Percentiles rank a stretch among this genome's conserved stretches.
Conservation (phyloP, 208 protist genomes). For the Wallacemonas sp. region DNA sequence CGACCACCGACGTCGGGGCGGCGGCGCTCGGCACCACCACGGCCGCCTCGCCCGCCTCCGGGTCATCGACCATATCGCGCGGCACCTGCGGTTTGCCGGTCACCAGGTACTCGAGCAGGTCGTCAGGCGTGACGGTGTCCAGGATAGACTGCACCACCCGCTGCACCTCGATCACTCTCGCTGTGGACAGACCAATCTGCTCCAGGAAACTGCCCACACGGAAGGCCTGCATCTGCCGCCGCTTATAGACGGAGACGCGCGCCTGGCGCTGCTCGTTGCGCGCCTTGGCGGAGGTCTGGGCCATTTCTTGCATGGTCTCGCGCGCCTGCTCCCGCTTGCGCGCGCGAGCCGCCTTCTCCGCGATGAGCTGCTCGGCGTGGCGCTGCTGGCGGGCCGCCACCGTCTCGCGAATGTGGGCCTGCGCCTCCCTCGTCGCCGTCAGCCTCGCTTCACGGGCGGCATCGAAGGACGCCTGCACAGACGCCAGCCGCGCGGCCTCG, state of each 20-base stretch:
- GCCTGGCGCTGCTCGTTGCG: constrained; percentile 28
- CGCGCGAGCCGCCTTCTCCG: constrained; percentile 22
- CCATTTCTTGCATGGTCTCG: constrained; percentile 30
- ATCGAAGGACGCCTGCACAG: background rate
- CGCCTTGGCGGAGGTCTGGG: constrained; percentile 18
- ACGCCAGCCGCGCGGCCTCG: background rate
- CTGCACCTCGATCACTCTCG: constrained; percentile 45
- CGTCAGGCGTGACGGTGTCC: constrained; percentile 59
- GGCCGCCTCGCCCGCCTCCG: background rate
- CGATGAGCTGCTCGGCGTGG: constrained; percentile 13
- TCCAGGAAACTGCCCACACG: constrained; percentile 67
- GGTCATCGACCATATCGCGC: constrained; percentile 52
- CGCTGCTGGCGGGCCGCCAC: constrained; percentile 25
- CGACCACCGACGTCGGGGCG: background rate
- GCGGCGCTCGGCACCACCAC: background rate
- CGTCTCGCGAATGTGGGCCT: constrained; percentile 29
- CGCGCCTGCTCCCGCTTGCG: constrained; percentile 33
- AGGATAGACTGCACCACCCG: constrained; percentile 35
- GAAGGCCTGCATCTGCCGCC: constrained; percentile 37
- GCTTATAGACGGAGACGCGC: constrained; percentile 32
- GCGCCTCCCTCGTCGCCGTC: constrained; percentile 17
- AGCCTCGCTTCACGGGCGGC: constrained; percentile 6
- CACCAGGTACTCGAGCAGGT: constrained; percentile 80
- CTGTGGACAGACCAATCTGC: constrained; percentile 44
- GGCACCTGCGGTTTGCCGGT: constrained; percentile 68